A percentile compares a stretch with the other conserved stretches of the same genome.
Conservation (phyloP, 2,329 filamentous ascomycete species). For the Alternaria incomplexa region DNA sequence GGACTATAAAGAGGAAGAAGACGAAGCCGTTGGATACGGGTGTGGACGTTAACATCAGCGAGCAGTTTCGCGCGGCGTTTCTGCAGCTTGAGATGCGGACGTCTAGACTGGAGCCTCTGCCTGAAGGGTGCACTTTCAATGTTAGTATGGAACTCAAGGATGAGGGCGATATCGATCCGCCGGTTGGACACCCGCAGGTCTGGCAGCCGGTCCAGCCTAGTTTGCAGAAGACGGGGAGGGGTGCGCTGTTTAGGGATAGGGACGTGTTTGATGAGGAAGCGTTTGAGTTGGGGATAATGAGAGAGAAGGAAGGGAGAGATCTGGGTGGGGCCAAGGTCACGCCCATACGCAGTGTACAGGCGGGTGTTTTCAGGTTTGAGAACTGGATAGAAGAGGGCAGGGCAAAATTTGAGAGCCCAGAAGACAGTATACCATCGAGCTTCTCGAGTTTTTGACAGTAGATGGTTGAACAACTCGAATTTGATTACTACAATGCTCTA, state of each 20-base stretch:
- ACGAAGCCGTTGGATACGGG: slow-evolving; percentile 24
- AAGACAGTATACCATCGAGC: slow-evolving; percentile 19
- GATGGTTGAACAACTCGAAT: neutral
- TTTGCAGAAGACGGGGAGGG: slow-evolving; percentile 44
- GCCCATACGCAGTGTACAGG: slow-evolving; percentile 67
- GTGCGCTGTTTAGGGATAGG: slow-evolving; percentile 17
- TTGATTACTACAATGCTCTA: neutral
- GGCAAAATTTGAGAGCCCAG: slow-evolving; percentile 52
- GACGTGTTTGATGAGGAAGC: slow-evolving; percentile 22
- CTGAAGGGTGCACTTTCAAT: slow-evolving; percentile 73
- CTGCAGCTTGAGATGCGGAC: slow-evolving; percentile 66
- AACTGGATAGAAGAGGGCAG: slow-evolving; percentile 72
- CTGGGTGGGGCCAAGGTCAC: slow-evolving; percentile 62
- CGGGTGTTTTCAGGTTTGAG: slow-evolving; percentile 70
- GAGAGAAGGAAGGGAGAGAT: slow-evolving; percentile 40
- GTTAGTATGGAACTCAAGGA: slow-evolving; percentile 76
- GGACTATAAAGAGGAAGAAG: slow-evolving; percentile 10
- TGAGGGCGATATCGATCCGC: slow-evolving; percentile 57
- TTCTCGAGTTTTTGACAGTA: slow-evolving; percentile 22
- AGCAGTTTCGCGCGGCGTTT: slow-evolving; percentile 74
- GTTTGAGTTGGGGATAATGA: slow-evolving; percentile 20
- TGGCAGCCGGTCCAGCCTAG: slow-evolving; percentile 67
- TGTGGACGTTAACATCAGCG: slow-evolving; percentile 65
- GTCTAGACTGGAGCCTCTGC: slow-evolving; percentile 63
- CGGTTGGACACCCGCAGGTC: slow-evolving; percentile 58